Conservation (phyloP, 495 filamentous ascomycete species). For the Collariella sp. region DNA sequence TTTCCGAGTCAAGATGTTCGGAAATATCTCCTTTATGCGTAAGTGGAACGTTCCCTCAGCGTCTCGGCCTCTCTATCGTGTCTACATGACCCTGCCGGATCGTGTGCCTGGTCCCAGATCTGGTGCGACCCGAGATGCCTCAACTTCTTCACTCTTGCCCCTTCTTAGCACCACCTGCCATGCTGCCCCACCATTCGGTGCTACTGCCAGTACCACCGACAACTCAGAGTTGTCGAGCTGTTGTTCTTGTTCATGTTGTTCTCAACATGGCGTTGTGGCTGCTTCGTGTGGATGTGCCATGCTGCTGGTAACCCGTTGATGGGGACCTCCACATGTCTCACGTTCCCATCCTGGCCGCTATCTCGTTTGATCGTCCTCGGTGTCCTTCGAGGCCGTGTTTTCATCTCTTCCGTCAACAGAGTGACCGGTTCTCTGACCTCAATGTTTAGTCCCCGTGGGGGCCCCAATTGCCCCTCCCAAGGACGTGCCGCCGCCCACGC, state of each 20-base stretch:
- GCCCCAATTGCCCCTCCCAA: slow-evolving; percentile 30
- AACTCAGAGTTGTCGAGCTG: not conserved
- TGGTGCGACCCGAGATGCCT: not conserved
- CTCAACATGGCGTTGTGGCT: not conserved
- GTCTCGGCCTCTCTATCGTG: not conserved
- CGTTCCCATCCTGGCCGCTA: not conserved
- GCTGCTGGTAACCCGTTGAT: slow-evolving; percentile 1
- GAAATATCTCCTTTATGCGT: slow-evolving; percentile 28
- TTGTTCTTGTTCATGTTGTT: not conserved
- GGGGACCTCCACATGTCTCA: slow-evolving; percentile 3
- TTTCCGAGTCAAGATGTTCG: slow-evolving; percentile 24
- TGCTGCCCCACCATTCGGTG: too few relatives aligned
- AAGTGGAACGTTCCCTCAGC: slow-evolving; percentile 16
- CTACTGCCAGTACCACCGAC: too few relatives aligned
- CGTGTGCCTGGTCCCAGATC: not conserved
- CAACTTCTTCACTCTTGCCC: too few relatives aligned
- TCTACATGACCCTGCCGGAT: not conserved
- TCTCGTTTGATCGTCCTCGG: slow-evolving; percentile 20
- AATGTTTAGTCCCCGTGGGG: slow-evolving; percentile 26
- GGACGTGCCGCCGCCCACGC: slow-evolving; percentile 46
- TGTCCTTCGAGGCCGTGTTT: slow-evolving; percentile 5
- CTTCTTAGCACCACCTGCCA: too few relatives aligned
- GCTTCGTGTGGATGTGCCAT: not conserved
- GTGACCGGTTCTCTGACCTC: slow-evolving; percentile 15
- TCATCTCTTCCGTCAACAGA: slow-evolving; percentile 1